A percentile compares a stretch with the other conserved stretches of the same genome.
Evolutionary conservation across 225 moss, liverwort and hornwort genomes (phyloP).

Genomic region (Pleurozium schreberi): DNA sequence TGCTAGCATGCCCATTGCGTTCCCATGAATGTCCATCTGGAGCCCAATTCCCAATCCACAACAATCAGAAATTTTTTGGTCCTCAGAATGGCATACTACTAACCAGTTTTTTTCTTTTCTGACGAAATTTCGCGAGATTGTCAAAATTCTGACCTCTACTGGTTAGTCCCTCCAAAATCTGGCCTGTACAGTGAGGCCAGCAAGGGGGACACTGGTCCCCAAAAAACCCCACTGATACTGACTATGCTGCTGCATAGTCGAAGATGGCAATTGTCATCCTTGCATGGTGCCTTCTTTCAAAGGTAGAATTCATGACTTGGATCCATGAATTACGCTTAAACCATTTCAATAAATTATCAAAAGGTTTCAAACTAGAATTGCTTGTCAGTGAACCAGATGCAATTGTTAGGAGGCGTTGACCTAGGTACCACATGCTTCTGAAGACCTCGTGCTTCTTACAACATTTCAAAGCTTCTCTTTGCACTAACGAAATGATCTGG

Average conservation of each 20-base stretch:
- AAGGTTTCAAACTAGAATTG: neutral
- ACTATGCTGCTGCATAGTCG: no score
- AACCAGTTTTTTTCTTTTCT: no score
- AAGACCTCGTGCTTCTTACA: neutral
- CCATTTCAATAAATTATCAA: neutral
- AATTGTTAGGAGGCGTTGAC: neutral
- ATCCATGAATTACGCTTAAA: neutral
- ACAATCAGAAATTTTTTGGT: neutral
- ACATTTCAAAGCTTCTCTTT: neutral
- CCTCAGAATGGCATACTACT: no score
- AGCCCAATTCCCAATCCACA: neutral
- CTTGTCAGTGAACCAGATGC: neutral
- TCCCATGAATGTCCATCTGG: constrained; percentile 24
- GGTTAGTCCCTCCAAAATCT: no score
- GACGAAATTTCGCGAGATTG: no score
- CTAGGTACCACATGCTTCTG: neutral
- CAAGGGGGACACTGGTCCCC: no score
- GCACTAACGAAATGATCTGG: no score
- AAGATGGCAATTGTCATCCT: neutral
- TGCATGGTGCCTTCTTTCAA: no score
- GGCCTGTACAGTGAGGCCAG: no score
- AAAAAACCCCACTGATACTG: no score
- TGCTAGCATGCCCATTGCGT: constrained; percentile 13
- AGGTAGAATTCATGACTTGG: neutral
- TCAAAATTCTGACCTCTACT: no score